Base-by-base conservation (phyloP, 805 yeast species). In the Candida tammaniensis region DNA sequence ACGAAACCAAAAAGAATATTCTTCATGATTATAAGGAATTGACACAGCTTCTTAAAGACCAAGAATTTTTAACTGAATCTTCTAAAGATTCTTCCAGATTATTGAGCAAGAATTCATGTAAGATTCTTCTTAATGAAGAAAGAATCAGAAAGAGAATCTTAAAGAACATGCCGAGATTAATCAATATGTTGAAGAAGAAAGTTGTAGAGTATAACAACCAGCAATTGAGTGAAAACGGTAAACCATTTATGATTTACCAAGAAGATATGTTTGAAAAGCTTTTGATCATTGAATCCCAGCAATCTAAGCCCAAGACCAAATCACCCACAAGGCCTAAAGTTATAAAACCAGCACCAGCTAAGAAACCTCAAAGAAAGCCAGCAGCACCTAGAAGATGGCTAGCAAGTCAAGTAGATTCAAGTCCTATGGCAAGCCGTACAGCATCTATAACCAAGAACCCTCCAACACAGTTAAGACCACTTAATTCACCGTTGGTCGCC, bases 81-180 rank as follows among this genome's bases (percentile, higher is more conserved):
- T 73, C 83, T 2, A 81, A 78, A 48, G 93, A 91, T 54, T 80
- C 97, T 0, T 78, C 91, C 0, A 71, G 98, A 42, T 67, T 89
- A 27, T 57, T 83, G 29, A 76, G 82, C 42, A 76, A 85, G 49
- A 80, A 83, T 47, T 82, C 88, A 2, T 89, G 91, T 43, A 81
- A 80, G 40, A 81, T 89, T 16, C 62, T 91, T 39, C 67, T 84
- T 38, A 74, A 82, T 38, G 98, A 91, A 53, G 96, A 88, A 52
- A 81, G 72, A 49, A 65, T 79, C 24, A 65, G 97, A 36, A 82
- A 82, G 46, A 72, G 74, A 35, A 67, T 89, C 6, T 60, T 74
- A n/a, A 77, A 78, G 49, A 74, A 74, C 45, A 62, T 86, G 45
- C 98, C 98, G 0, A 64, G 67, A 23, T 66, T 83, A 0, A 59